Percentiles rank a stretch among this genome's conserved stretches.
phyloP scores from a whole-genome alignment of 2,329 filamentous ascomycete genomes.

The Xylaria multiplex region DNA sequence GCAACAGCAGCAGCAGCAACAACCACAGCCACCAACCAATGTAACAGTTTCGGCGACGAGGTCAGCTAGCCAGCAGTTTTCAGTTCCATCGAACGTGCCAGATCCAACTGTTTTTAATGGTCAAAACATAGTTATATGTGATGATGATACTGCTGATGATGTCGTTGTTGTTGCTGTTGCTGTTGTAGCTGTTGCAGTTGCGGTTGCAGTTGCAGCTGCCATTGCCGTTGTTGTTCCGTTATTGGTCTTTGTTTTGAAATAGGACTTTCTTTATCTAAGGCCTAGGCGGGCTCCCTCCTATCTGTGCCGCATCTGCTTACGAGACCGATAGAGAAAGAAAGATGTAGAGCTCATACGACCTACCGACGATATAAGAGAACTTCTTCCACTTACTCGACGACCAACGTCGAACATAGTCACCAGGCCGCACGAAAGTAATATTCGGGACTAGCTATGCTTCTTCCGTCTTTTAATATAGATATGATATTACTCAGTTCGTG shows the following conservation, averaged over 20 bases:
- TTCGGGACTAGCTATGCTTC: constrained; percentile 1
- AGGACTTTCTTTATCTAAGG: neutral
- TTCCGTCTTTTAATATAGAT: constrained; percentile 10
- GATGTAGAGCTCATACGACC: neutral
- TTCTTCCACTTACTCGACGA: constrained; percentile 33
- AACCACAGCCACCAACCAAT: constrained; percentile 6
- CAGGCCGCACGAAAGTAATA: constrained; percentile 24
- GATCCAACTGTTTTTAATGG: neutral
- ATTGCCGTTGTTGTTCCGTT: neutral
- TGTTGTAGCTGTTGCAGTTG: too few species aligned
- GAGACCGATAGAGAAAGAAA: constrained; percentile 2
- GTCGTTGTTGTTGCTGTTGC: neutral
- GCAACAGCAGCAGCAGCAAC: neutral
- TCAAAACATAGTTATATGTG: too few species aligned
- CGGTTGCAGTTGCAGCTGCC: neutral
- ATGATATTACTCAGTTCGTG: constrained; percentile 14
- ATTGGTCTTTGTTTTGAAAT: neutral
- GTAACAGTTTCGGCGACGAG: neutral
- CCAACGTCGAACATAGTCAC: constrained; percentile 34
- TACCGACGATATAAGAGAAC: constrained; percentile 18
- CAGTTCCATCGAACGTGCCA: neutral
- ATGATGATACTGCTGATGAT: neutral
- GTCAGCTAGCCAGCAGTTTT: neutral
- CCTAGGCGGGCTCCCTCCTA: neutral
- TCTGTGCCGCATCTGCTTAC: constrained; percentile 2